Conservation (phyloP, 2,329 filamentous ascomycete species). For the Penicillium sp. region DNA sequence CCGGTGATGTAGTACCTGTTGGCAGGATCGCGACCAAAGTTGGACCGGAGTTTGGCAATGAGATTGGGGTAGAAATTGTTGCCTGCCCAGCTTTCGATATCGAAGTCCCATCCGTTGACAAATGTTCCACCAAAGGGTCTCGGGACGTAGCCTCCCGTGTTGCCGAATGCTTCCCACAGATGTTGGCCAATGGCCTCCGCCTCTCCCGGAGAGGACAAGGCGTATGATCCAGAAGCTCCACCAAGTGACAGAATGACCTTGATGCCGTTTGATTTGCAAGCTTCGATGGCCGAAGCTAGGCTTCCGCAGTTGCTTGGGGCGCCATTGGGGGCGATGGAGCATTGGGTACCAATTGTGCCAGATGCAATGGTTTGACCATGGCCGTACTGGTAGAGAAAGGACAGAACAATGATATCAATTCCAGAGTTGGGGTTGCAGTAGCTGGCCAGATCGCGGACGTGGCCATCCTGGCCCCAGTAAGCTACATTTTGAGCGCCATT, state of each 20-base stretch:
- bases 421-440: conserved; percentile 44
- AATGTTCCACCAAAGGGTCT: conserved; percentile 25
- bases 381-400: conserved; percentile 47
- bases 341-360: conserved; percentile 44
- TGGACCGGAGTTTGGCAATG: conserved; percentile 29
- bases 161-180: conserved; percentile 51
- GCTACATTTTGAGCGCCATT: conserved; percentile 34
- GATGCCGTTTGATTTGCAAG: conserved; percentile 47
- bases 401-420: conserved; percentile 48
- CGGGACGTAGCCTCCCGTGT: conserved; percentile 41
- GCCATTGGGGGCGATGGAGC: conserved; percentile 32
- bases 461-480: conserved; percentile 31
- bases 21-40: conserved; percentile 36
- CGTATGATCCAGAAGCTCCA: conserved; percentile 42
- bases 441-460: conserved; percentile 28
- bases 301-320: conserved; percentile 35
- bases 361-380: conserved; percentile 39
- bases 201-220: conserved; percentile 36
- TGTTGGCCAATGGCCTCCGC: conserved; percentile 43
- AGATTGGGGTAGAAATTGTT: conserved; percentile 39
- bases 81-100: conserved; percentile 46
- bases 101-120: conserved; percentile 58
- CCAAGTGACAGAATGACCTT: conserved; percentile 52
- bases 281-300: conserved; percentile 45
- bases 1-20: conserved; percentile 52